These are phyloP conservation scores for Phytophthora foliorum DNA, from an alignment of 352 stramenopile genomes.

Conservation along the genomic window DNA sequence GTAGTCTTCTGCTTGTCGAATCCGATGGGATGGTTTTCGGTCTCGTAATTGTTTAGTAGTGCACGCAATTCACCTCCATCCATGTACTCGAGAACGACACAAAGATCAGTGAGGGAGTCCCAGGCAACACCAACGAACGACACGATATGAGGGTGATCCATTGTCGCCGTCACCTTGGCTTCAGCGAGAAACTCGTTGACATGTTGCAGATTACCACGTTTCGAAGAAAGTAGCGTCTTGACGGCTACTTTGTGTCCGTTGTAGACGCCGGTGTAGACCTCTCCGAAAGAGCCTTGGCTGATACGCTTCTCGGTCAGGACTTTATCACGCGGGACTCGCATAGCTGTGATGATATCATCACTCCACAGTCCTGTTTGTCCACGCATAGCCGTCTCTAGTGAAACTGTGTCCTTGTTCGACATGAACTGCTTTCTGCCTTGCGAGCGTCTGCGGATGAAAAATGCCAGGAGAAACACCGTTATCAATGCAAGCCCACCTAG, in stretches of 20 bases:
- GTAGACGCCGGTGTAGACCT: conserved; percentile 46
- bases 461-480: background rate
- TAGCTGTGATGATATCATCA: too few species aligned
- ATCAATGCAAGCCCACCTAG: background rate
- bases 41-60: conserved; percentile 38
- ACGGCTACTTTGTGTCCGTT: conserved; percentile 45
- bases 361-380: too few species aligned
- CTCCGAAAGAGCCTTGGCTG: conserved; percentile 40
- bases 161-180: conserved; percentile 35
- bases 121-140: conserved; percentile 51
- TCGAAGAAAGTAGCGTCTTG: conserved; percentile 43
- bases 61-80: conserved; percentile 49
- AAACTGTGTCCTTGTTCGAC: background rate
- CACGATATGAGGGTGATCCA: conserved; percentile 48
- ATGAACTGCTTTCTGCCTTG: conserved; percentile 1
- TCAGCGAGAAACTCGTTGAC: conserved; percentile 49
- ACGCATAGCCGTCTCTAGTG: too few species aligned
- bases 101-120: conserved; percentile 47
- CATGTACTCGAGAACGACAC: conserved; percentile 57
- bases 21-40: conserved; percentile 8
- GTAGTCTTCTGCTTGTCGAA: conserved; percentile 29
- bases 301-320: conserved; percentile 26
- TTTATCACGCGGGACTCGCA: conserved; percentile 43
- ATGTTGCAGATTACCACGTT: conserved; percentile 24
- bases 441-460: conserved; percentile 1